Evolutionary conservation across 1,139 yeast genomes (phyloP).

Genomic region (Insectozyma bohioensis): DNA sequence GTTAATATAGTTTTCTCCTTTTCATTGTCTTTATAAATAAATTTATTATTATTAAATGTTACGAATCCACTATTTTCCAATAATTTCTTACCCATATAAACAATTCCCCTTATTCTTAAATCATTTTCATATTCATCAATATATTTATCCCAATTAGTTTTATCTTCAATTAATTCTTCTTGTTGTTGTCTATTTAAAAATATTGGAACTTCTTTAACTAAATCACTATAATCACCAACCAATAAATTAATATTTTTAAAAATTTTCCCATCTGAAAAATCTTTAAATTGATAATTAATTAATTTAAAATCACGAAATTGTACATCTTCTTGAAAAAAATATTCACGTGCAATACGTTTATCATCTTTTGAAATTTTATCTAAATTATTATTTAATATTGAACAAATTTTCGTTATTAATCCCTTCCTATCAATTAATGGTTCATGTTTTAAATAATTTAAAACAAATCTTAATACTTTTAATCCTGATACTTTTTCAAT

Average conservation of each 20-base stretch:
- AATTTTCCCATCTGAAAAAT: slow-evolving; percentile 55
- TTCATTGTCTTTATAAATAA: slow-evolving; percentile 4
- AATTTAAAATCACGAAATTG: slow-evolving; percentile 58
- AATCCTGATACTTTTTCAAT: slow-evolving; percentile 29
- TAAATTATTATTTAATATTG: slow-evolving; percentile 7
- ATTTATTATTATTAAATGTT: slow-evolving; percentile 2
- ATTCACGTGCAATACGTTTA: slow-evolving; percentile 40
- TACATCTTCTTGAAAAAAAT: slow-evolving; percentile 65
- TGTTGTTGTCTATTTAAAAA: slow-evolving; percentile 24
- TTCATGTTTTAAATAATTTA: slow-evolving; percentile 55
- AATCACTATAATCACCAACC: slow-evolving; percentile 30
- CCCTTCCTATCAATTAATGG: slow-evolving; percentile 17
- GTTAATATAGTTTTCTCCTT: no score
- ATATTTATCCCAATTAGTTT: slow-evolving; percentile 3
- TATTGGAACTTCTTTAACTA: slow-evolving; percentile 22
- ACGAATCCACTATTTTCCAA: slow-evolving; percentile 5
- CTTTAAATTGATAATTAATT: slow-evolving; percentile 53
- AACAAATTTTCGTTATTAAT: slow-evolving; percentile 3
- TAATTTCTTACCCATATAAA: slow-evolving; percentile 18
- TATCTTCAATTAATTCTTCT: slow-evolving; percentile 3
- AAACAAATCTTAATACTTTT: slow-evolving; percentile 44
- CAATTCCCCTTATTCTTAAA: slow-evolving; percentile 23
- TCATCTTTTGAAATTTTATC: slow-evolving; percentile 3
- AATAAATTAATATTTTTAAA: slow-evolving; percentile 33
- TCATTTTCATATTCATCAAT: slow-evolving; percentile 23